These are phyloP conservation scores for Mollisiaceae sp. DNA, from an alignment of 2,329 filamentous ascomycete species.

Conservation along the genomic window DNA sequence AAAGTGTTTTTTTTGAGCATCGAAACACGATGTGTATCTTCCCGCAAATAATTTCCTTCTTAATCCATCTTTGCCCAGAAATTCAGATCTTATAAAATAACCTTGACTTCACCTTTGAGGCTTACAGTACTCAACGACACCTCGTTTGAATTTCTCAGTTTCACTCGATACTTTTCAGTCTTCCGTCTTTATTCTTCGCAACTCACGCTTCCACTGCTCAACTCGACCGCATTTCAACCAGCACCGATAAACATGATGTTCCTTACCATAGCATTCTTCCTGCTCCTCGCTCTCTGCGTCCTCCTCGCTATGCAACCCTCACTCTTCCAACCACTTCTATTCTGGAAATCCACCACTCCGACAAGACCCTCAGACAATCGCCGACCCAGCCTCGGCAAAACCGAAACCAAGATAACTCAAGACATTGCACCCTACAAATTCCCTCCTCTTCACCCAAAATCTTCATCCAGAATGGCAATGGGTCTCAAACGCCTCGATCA, in stretches of 20 bases:
- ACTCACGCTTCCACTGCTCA: conserved; percentile 1
- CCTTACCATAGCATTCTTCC: conserved; percentile 7
- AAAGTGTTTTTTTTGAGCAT: conserved; percentile 5
- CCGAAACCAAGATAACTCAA: conserved; percentile 24
- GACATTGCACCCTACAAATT: conserved; percentile 33
- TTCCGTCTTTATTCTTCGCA: conserved; percentile 1
- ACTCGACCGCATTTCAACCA: neutral
- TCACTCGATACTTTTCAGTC: conserved; percentile 18
- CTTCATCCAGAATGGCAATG: conserved; percentile 48
- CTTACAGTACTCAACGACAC: neutral
- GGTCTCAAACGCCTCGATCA: conserved; percentile 52
- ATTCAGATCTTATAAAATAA: conserved; percentile 5
- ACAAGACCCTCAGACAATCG: conserved; percentile 1
- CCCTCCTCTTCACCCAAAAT: conserved; percentile 30
- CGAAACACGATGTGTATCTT: neutral
- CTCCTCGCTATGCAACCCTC: conserved; percentile 15
- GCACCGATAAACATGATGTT: conserved; percentile 7
- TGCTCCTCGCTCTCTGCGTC: conserved; percentile 16
- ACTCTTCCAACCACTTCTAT: neutral
- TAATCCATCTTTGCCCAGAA: neutral
- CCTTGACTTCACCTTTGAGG: conserved; percentile 1
- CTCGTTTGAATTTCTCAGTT: conserved; percentile 6
- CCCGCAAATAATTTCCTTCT: neutral
- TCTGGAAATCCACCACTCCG: conserved; percentile 2
- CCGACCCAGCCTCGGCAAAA: conserved; percentile 2